Percentiles rank a stretch among this genome's conserved stretches.
phyloP scores from a whole-genome alignment of 352 stramenopile genomes.

The Peronospora belbahrii region DNA sequence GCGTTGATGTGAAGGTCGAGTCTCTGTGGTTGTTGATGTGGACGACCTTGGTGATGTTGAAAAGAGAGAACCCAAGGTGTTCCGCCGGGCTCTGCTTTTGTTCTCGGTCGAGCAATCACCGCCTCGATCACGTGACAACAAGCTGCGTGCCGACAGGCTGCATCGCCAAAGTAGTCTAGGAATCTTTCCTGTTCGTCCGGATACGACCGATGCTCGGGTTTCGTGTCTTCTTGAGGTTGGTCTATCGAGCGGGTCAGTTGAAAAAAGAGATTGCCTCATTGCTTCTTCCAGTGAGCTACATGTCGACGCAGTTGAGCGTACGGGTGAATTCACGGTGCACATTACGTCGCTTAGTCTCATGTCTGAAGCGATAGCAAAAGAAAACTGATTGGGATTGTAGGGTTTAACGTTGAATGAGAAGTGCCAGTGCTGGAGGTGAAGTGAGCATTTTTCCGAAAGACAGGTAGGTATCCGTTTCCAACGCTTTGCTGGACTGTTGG shows the following conservation, averaged over 20 bases:
- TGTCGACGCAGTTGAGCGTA: slow-evolving; percentile 27
- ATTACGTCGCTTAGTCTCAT: slow-evolving; percentile 25
- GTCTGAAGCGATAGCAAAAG: background rate
- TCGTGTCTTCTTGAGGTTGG: slow-evolving; percentile 13
- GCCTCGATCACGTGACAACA: slow-evolving; percentile 16
- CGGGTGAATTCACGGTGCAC: slow-evolving; percentile 14
- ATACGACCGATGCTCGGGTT: slow-evolving; percentile 2
- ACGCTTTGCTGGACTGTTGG: slow-evolving; percentile 12
- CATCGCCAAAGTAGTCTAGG: slow-evolving; percentile 22
- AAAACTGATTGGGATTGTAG: background rate
- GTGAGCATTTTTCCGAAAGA: slow-evolving; percentile 16
- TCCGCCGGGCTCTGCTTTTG: slow-evolving; percentile 5
- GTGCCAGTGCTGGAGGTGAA: slow-evolving; percentile 19
- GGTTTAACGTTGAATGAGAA: slow-evolving; percentile 19
- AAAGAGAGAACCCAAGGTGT: slow-evolving; percentile 7
- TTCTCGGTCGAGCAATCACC: background rate
- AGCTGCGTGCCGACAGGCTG: slow-evolving; percentile 15
- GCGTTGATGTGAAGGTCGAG: background rate
- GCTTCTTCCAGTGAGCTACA: slow-evolving; percentile 26
- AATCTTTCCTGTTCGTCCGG: slow-evolving; percentile 7
- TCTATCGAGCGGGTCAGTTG: slow-evolving; percentile 14
- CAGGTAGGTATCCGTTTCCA: slow-evolving; percentile 9
- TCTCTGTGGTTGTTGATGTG: background rate
- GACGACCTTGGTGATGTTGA: slow-evolving; percentile 3
- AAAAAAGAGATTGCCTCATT: slow-evolving; percentile 24